Percentiles rank a stretch among this genome's conserved stretches.
Conservation (phyloP, 176 grass and related monocot species). For the Chrysopogon serrulatus region DNA sequence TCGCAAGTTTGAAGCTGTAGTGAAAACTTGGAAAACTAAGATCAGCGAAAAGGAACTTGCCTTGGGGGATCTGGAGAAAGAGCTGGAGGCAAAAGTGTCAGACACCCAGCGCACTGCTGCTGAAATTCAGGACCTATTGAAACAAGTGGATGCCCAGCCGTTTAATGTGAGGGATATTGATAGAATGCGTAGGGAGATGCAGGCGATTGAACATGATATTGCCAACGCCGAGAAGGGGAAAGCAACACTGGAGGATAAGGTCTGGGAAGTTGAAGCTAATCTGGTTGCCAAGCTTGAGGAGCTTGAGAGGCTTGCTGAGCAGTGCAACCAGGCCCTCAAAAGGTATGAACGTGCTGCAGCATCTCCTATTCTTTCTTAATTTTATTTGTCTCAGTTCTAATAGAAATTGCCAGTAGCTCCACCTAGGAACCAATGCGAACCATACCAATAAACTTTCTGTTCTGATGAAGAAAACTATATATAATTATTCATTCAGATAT, state of each 20-base stretch:
- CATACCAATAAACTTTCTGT: background rate
- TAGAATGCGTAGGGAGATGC: slow-evolving; percentile 74
- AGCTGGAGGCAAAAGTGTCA: slow-evolving; percentile 54
- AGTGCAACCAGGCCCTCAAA: slow-evolving; percentile 63
- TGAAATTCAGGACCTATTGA: slow-evolving; percentile 56
- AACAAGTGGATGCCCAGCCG: slow-evolving; percentile 47
- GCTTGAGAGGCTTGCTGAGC: slow-evolving; percentile 35
- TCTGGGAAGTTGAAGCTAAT: slow-evolving; percentile 61
- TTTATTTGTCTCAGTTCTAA: background rate
- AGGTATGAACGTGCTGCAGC: slow-evolving; percentile 35
- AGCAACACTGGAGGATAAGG: slow-evolving; percentile 57
- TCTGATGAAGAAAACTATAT: background rate
- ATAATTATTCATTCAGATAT: background rate
- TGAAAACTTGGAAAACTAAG: slow-evolving; percentile 53
- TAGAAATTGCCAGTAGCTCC: background rate
- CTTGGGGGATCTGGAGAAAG: slow-evolving; percentile 35
- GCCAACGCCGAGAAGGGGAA: slow-evolving; percentile 40
- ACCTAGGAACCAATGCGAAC: background rate
- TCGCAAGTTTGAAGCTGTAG: slow-evolving; percentile 66
- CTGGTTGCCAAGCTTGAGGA: slow-evolving; percentile 50
- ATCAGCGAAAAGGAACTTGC: slow-evolving; percentile 53
- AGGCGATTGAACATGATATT: slow-evolving; percentile 53
- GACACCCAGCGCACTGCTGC: slow-evolving; percentile 17
- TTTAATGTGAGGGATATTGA: slow-evolving; percentile 69
- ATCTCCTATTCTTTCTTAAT: background rate